phyloP scores from a whole-genome alignment of 495 filamentous ascomycete genomes.

The Aspergillus coremiiformis region DNA sequence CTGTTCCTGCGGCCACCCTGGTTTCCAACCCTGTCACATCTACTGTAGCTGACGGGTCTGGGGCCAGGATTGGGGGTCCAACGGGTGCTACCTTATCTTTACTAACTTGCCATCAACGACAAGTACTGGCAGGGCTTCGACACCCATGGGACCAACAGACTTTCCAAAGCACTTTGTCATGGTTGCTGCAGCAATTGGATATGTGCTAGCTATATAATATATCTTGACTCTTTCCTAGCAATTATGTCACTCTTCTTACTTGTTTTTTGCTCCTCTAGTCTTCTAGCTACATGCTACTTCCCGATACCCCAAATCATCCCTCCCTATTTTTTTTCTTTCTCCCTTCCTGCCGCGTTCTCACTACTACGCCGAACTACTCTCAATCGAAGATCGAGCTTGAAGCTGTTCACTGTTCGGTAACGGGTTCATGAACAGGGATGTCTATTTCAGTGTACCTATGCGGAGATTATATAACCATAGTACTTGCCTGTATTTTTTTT shows the following conservation, averaged over 20 bases:
- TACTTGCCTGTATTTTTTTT: too few species aligned
- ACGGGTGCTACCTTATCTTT: conserved; percentile 14
- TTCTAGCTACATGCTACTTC: too few species aligned
- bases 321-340: conserved; percentile 2
- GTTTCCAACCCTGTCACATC: conserved; percentile 58
- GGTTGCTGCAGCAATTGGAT: conserved; percentile 24
- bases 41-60: conserved; percentile 29
- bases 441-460: too few species aligned
- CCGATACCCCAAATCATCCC: too few species aligned
- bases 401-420: too few species aligned
- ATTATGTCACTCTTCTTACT: not conserved
- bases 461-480: too few species aligned
- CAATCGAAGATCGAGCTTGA: too few species aligned
- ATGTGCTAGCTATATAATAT: conserved; percentile 16
- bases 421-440: too few species aligned
- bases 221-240: not conserved
- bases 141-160: conserved; percentile 9
- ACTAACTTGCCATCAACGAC: conserved; percentile 12
- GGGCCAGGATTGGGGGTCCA: conserved; percentile 30
- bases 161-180: conserved; percentile 21
- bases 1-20: conserved; percentile 63
- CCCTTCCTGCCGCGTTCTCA: not conserved
- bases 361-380: too few species aligned
- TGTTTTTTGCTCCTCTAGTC: too few species aligned
- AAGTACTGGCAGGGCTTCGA: conserved; percentile 14